phyloP scores from a whole-genome alignment of 208 protist genomes.

The Acanthamoeba sp. region DNA sequence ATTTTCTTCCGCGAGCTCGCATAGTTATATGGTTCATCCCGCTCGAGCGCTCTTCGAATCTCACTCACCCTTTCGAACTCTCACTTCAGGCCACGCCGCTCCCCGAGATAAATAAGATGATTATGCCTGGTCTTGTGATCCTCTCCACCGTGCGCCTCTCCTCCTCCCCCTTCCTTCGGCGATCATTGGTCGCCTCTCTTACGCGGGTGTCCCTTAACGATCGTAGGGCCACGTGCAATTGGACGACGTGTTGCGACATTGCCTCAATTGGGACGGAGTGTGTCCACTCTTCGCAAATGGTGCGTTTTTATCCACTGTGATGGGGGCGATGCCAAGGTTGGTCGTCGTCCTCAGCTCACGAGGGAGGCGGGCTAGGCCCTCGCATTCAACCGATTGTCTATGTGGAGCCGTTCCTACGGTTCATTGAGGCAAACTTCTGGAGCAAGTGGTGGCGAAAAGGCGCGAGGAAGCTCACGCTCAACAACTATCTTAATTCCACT shows the following conservation, averaged over 20 bases:
- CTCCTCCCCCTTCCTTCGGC: neutral
- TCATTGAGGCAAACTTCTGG: conserved; percentile 67
- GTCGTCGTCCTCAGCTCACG: too few relatives aligned
- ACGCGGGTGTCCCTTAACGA: neutral
- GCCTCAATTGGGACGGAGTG: conserved; percentile 70
- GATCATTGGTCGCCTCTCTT: neutral
- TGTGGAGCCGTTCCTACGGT: conserved; percentile 54
- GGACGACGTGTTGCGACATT: conserved; percentile 26
- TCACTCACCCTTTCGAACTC: neutral
- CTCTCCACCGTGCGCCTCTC: neutral
- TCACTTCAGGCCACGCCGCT: neutral
- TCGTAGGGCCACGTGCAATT: conserved; percentile 64
- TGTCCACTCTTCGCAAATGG: conserved; percentile 52
- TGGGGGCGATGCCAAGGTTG: too few relatives aligned
- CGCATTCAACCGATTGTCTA: conserved; percentile 69
- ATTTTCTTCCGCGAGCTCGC: neutral
- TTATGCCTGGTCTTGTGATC: neutral
- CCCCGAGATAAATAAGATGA: conserved; percentile 40
- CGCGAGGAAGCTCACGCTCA: conserved; percentile 19
- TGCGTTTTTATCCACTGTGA: neutral
- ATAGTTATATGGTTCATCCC: neutral
- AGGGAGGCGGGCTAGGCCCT: neutral
- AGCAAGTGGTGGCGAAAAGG: conserved; percentile 54
- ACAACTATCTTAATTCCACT: conserved; percentile 51
- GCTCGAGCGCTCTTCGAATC: neutral